Base-by-base conservation (phyloP, 345 rosid species). In the Salix dunnii region DNA sequence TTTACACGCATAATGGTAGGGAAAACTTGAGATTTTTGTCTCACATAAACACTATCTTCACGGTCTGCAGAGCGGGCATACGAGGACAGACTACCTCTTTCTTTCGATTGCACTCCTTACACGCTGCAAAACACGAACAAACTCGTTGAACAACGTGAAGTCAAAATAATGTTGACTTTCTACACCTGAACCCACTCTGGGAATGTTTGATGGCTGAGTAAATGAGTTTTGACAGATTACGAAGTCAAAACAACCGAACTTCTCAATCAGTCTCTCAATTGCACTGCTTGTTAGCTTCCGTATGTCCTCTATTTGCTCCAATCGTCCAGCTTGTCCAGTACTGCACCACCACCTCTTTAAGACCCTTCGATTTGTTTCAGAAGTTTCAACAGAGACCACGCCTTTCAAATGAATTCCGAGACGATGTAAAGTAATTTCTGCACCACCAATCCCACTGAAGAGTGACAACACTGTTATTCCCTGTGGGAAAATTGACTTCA, bases 381-480 rank as follows among this genome's bases (percentile, higher is more conserved):
- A 83, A 17, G 79, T 74, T 81, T 96, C 99, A 46, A 96, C 83
- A 1, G 91, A 87, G 80, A 91, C 94, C 35, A 91, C 89, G 28
- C 85, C 91, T 75, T 91, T 91, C 82, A 96, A 76, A 73, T 6
- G 89, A 74, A 93, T 84, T 67, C 96, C 94, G 27, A 92, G 98
- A 21, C 89, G 91, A 82, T 85, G 77, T 66, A 93, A 78, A 23
- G 92, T 77, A 43, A 91, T 83, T 80, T 87, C 94, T 11, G 88
- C 94, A 42, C 99, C 99, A 42, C 98, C 97, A 0, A 90, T 87
- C 51, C 98, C 96, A 13, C 89, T 88, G 74, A 90, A 93, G 70
- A 92, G 25, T 16, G 98, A 96, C 81, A 93, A 36, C 86, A 96
- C 70, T 33, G 94, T 88, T 78, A 93, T 53, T 64, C 99, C 98